Conservation (phyloP, 202 grass and related monocot species). For the Eragrostis tef region DNA sequence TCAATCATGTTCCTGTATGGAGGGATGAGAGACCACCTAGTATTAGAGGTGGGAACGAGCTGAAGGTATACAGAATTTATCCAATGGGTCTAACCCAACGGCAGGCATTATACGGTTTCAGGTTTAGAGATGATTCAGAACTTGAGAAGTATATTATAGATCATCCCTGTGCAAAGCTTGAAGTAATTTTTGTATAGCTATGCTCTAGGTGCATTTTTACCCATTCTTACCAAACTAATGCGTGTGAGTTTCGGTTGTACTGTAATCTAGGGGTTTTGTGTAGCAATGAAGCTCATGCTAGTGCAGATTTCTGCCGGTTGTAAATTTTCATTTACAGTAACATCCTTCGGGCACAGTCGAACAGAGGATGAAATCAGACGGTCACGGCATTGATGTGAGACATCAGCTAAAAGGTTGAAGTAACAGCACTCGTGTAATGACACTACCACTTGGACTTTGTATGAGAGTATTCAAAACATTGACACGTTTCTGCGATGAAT, state of each 20-base stretch:
- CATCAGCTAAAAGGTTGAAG: too few species aligned
- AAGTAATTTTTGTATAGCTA: slow-evolving; percentile 93
- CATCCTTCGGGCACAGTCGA: slow-evolving; percentile 1
- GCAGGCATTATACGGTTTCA: slow-evolving; percentile 78
- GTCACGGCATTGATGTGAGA: not conserved
- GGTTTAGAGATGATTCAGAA: slow-evolving; percentile 70
- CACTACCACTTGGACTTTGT: not conserved
- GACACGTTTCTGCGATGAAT: not conserved
- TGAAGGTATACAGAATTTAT: slow-evolving; percentile 84
- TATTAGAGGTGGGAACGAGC: slow-evolving; percentile 72
- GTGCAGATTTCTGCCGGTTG: slow-evolving; percentile 13
- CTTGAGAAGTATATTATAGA: slow-evolving; percentile 76
- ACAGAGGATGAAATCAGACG: slow-evolving; percentile 19
- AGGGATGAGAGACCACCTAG: slow-evolving; percentile 82
- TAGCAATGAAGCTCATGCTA: slow-evolving; percentile 18
- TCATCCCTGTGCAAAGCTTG: slow-evolving; percentile 87
- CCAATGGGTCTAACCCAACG: slow-evolving; percentile 80
- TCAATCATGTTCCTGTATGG: slow-evolving; percentile 83
- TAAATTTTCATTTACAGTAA: slow-evolving; percentile 46
- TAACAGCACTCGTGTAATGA: not conserved
- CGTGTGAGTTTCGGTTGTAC: slow-evolving; percentile 28
- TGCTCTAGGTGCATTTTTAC: slow-evolving; percentile 5
- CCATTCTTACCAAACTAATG: slow-evolving; percentile 8
- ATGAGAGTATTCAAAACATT: not conserved
- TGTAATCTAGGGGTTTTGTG: slow-evolving; percentile 45